Percentiles rank a stretch among this genome's conserved stretches.
Conservation (phyloP, 371 early-diverging fungal species). For the Edhazardia aedis region DNA sequence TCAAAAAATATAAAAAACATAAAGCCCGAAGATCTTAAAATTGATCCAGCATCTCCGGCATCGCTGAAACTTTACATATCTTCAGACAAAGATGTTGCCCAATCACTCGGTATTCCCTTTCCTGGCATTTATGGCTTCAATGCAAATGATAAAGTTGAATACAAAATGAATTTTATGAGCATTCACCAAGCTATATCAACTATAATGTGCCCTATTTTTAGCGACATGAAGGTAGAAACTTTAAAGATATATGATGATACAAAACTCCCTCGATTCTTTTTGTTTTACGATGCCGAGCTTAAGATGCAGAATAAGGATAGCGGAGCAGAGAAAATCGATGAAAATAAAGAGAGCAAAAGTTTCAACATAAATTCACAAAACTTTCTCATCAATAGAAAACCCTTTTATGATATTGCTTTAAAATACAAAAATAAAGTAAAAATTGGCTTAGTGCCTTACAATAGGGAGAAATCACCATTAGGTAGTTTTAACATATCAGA, state of each 20-base stretch:
- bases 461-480: slow-evolving; percentile 3
- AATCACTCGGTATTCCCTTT: slow-evolving; percentile 11
- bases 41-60: no score
- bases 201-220: slow-evolving; percentile 7
- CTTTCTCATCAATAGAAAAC: background rate
- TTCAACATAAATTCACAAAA: background rate
- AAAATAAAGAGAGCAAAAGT: background rate
- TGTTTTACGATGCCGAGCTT: slow-evolving; percentile 14
- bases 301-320: no score
- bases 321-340: background rate
- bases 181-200: background rate
- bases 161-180: slow-evolving; percentile 2
- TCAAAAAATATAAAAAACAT: no score
- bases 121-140: slow-evolving; percentile 34
- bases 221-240: slow-evolving; percentile 7
- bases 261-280: slow-evolving; percentile 13
- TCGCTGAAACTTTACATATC: slow-evolving; percentile 16
- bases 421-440: slow-evolving; percentile 11
- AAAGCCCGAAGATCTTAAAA: no score
- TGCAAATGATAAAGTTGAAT: slow-evolving; percentile 14
- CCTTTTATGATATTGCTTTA: background rate
- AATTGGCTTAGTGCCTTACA: slow-evolving; percentile 11
- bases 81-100: slow-evolving; percentile 21
- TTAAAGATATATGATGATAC: slow-evolving; percentile 7
- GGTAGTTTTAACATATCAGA: slow-evolving; percentile 9